Evolutionary conservation across 225 moss, liverwort and hornwort species (phyloP).

Genomic region (Marchantia polymorpha): DNA sequence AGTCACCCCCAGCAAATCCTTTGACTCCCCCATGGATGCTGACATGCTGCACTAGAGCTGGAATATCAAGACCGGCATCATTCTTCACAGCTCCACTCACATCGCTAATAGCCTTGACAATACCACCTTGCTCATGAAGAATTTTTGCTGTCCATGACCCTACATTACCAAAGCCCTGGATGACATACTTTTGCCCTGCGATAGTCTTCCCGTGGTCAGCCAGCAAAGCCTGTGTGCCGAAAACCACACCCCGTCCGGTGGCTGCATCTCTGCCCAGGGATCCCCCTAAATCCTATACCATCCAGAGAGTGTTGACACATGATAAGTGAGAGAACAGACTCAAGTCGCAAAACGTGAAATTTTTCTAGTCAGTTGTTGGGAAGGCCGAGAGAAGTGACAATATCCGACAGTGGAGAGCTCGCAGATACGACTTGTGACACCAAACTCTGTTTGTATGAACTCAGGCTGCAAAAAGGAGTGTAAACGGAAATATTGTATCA

Average conservation of each 20-base stretch:
- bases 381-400: no score
- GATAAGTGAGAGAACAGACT: no score
- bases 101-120: slow-evolving; percentile 77
- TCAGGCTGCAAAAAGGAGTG: no score
- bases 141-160: slow-evolving; percentile 87
- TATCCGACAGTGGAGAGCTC: no score
- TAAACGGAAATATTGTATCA: no score
- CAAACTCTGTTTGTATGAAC: no score
- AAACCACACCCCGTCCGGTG: slow-evolving; percentile 88
- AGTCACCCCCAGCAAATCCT: slow-evolving; percentile 65
- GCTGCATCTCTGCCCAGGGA: slow-evolving; percentile 97
- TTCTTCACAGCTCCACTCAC: slow-evolving; percentile 84
- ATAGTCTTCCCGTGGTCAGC: slow-evolving; percentile 73
- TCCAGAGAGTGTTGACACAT: not conserved
- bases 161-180: slow-evolving; percentile 98
- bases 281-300: slow-evolving; percentile 80
- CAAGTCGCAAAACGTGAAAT: no score
- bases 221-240: slow-evolving; percentile 69
- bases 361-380: no score
- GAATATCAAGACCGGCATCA: slow-evolving; percentile 72
- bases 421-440: no score
- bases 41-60: slow-evolving; percentile 59
- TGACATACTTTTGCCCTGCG: slow-evolving; percentile 63
- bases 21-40: slow-evolving; percentile 54
- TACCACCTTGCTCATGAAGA: slow-evolving; percentile 82